Evolutionary conservation across 768 basidiomycete genomes (phyloP).

Genomic region (Russula sp.): DNA sequence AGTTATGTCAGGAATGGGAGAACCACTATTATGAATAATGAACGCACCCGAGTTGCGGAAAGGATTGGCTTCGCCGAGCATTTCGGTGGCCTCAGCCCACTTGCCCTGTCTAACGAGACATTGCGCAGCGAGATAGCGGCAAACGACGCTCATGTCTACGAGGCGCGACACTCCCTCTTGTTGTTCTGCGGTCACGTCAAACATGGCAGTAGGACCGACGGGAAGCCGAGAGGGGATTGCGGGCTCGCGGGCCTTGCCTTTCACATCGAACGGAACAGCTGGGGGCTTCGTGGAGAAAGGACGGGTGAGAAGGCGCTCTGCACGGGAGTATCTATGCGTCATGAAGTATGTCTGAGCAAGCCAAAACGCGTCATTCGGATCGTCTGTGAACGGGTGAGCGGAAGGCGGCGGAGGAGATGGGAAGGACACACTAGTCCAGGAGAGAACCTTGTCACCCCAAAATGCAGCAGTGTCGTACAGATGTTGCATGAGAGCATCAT

Average conservation of each 20-base stretch:
- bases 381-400: slow-evolving; percentile 49
- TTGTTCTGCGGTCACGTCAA: slow-evolving; percentile 62
- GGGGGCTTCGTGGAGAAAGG: slow-evolving; percentile 64
- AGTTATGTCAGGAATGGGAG: slow-evolving; percentile 3
- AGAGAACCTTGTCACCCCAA: slow-evolving; percentile 97
- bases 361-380: slow-evolving; percentile 99
- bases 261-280: slow-evolving; percentile 43
- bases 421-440: slow-evolving; percentile 75
- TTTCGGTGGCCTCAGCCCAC: slow-evolving; percentile 87
- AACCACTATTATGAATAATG: slow-evolving; percentile 21
- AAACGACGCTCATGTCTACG: slow-evolving; percentile 93
- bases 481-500: slow-evolving; percentile 98
- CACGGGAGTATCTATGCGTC: slow-evolving; percentile 91
- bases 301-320: slow-evolving; percentile 86
- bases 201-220: slow-evolving; percentile 66
- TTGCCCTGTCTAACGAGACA: slow-evolving; percentile 91
- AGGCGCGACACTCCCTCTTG: slow-evolving; percentile 69
- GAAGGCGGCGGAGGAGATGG: background rate
- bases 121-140: slow-evolving; percentile 94
- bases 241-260: slow-evolving; percentile 50
- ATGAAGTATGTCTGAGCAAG: slow-evolving; percentile 97
- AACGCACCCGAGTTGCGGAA: slow-evolving; percentile 64
- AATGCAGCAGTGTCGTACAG: slow-evolving; percentile 95
- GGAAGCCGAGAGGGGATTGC: slow-evolving; percentile 53
- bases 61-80: slow-evolving; percentile 91